Conservation (phyloP, 148 eudicot genomes). For the Talinum fruticosum region DNA sequence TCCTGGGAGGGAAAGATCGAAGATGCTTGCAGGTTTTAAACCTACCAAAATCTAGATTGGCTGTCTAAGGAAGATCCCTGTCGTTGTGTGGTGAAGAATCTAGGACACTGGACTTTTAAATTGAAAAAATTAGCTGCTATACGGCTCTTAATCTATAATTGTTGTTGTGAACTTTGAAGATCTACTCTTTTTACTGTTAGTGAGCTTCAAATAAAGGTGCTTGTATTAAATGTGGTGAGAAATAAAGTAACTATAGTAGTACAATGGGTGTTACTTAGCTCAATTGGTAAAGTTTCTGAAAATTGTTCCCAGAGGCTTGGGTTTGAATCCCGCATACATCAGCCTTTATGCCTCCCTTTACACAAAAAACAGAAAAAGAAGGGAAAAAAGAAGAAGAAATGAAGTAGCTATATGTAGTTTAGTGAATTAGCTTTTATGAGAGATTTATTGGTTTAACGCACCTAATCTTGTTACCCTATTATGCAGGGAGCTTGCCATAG, state of each 20-base stretch:
- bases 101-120: background rate
- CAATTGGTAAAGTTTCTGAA: too few species aligned
- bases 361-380: too few species aligned
- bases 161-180: background rate
- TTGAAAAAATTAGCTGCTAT: background rate
- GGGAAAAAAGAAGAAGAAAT: too few species aligned
- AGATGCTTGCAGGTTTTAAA: background rate
- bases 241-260: too few species aligned
- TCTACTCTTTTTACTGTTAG: background rate
- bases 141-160: background rate
- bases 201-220: background rate
- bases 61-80: background rate
- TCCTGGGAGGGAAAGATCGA: background rate
- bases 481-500: slow-evolving; percentile 73
- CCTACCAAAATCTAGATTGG: background rate
- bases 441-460: background rate
- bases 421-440: background rate
- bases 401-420: too few species aligned
- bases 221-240: too few species aligned
- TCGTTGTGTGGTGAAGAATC: background rate
- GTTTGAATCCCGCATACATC: too few species aligned
- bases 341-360: too few species aligned
- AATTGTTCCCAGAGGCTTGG: too few species aligned
- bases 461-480: background rate
- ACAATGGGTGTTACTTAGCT: too few species aligned